Conservation (phyloP, 2,329 filamentous ascomycete species). For the Colletotrichum lupini region DNA sequence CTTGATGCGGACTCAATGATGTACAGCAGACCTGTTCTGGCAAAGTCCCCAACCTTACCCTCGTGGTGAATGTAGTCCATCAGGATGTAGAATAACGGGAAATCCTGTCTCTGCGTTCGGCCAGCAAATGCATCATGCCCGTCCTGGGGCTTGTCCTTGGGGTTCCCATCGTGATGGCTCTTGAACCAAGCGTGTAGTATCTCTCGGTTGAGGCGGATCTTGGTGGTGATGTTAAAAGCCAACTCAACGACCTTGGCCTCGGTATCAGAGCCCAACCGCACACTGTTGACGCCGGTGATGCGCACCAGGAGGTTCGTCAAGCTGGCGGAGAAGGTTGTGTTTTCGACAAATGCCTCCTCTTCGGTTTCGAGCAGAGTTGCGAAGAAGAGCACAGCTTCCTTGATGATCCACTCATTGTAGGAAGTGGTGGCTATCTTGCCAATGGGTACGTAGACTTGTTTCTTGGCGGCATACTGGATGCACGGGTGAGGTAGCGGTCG, state of each 20-base stretch:
- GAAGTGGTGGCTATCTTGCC: constrained; percentile 89
- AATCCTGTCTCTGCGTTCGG: constrained; percentile 88
- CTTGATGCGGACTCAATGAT: constrained; percentile 93
- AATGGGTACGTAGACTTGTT: constrained; percentile 90
- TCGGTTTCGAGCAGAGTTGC: constrained; percentile 95
- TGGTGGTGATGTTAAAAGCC: constrained; percentile 95
- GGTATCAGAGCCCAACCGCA: constrained; percentile 80
- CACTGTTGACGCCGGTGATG: constrained; percentile 79
- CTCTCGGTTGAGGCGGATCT: constrained; percentile 88
- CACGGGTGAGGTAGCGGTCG: constrained; percentile 91
- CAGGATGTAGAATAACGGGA: constrained; percentile 93
- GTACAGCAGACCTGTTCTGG: constrained; percentile 91
- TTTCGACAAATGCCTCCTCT: constrained; percentile 94
- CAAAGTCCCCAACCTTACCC: constrained; percentile 94
- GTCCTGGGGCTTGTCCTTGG: constrained; percentile 57
- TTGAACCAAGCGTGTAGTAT: constrained; percentile 95
- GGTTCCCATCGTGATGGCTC: constrained; percentile 53
- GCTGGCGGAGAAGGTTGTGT: constrained; percentile 84
- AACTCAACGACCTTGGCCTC: constrained; percentile 92
- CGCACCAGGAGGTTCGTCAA: constrained; percentile 87
- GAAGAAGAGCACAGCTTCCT: constrained; percentile 87
- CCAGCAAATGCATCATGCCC: constrained; percentile 86
- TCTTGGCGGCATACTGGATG: constrained; percentile 84
- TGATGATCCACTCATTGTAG: constrained; percentile 86
- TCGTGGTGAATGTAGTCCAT: constrained; percentile 98